Evolutionary conservation across 768 basidiomycete genomes (phyloP), one percentile per base, ranked within the genome.

Genomic region (Boletus insuetus): DNA sequence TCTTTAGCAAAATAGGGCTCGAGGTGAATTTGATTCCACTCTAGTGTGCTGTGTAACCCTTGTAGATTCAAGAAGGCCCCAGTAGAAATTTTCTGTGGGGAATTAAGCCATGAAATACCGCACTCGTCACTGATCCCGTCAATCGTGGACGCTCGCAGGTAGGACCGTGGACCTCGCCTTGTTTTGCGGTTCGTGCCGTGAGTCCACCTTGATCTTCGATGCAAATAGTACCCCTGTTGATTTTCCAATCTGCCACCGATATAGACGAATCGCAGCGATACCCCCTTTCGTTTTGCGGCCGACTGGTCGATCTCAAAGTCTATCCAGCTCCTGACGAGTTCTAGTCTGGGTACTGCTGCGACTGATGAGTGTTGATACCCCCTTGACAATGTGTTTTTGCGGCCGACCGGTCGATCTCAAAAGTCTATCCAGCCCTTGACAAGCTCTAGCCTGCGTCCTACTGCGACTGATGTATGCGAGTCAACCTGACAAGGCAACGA

Each of bases 351-450:
- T 38, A 48, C 45, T 39, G 11, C 26, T 42, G 45, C 53, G 37
- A 38, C 40, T 19, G 37, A 46, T 54, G 10, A 3, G 22, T 44
- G 48, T 11, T 5, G 14, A 35, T 35, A 14, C 34, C 13, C 13
- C 13, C 14, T 35, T 13, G n/a, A 34, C 32, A 24, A 34, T 34
- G 11, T 35, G 34, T 35, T 35, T 35, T 35, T 35, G 14, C 31
- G 16, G 12, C 40, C 10, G 14, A 42, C 26, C 6, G 6, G 35
- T 39, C 3, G 49, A 53, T 55, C 48, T 31, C 37, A 10, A 41
- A 52, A 51, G 34, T 20, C 35, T 51, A 42, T 53, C 17, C 13
- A 17, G 34, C 34, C 31, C 46, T 52, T 48, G 49, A 54, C 51
- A 40, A 34, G 40, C 32, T 43, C 47, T 26, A 17, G 41, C 35